Evolutionary conservation across 768 basidiomycete species (phyloP).

Genomic region (Phlebiopsis flavidoalba): DNA sequence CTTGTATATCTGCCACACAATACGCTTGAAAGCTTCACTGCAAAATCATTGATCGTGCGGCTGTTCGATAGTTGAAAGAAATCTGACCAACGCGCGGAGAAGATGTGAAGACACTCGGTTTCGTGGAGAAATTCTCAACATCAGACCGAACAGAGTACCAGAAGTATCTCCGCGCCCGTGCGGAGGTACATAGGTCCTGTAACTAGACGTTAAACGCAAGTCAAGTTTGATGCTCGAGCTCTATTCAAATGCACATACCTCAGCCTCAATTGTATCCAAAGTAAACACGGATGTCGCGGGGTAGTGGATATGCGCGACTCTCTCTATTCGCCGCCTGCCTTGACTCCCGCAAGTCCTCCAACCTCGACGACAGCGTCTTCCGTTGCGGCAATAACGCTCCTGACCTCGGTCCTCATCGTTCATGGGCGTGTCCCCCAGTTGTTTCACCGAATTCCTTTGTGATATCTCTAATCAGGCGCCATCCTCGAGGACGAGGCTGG

Average conservation of each 20-base stretch:
- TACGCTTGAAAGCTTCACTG: constrained; percentile 5
- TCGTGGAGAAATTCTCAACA: neutral
- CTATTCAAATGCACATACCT: neutral
- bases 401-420: constrained; percentile 3
- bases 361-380: neutral
- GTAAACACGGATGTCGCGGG: neutral
- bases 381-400: neutral
- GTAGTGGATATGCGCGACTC: neutral
- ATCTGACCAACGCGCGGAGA: neutral
- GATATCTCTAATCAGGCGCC: constrained; percentile 1
- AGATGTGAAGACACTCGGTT: neutral
- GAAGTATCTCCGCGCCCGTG: constrained; percentile 5
- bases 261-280: neutral
- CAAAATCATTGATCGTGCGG: neutral
- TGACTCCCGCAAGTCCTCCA: constrained; percentile 2
- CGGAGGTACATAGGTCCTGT: neutral
- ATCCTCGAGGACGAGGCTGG: neutral
- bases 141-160: constrained; percentile 2
- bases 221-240: neutral
- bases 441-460: neutral
- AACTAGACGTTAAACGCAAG: neutral
- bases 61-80: neutral
- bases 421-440: constrained; percentile 6
- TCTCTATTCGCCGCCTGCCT: constrained; percentile 1
- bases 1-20: constrained; percentile 2